Percentiles rank a stretch among this genome's conserved stretches.
Evolutionary conservation across 176 grass and related monocot species (phyloP).

Genomic region (Aegilops speltoides): DNA sequence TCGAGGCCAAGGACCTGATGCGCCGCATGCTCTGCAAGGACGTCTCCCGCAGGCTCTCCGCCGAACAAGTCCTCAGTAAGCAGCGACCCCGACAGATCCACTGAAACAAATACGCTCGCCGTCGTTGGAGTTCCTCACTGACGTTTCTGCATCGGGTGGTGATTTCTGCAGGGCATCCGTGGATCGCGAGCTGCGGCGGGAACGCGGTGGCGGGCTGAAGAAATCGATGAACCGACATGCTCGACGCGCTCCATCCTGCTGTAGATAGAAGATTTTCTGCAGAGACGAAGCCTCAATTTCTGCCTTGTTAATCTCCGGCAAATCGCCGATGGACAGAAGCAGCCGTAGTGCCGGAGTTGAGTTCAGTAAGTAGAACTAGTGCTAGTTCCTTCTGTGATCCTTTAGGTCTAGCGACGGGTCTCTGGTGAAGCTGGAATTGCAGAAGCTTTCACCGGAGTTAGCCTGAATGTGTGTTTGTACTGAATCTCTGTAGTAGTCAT

Average conservation of each 20-base stretch:
- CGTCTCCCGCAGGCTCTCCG: slow-evolving; percentile 57
- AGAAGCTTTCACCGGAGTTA: neutral
- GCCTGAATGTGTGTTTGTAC: neutral
- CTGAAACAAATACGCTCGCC: neutral
- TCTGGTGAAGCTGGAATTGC: neutral
- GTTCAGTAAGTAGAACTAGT: neutral
- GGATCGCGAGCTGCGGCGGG: slow-evolving; percentile 50
- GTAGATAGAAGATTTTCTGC: neutral
- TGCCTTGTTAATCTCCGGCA: neutral
- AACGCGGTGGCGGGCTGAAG: slow-evolving; percentile 4
- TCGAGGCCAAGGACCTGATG: slow-evolving; percentile 69
- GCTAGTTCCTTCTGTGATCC: neutral
- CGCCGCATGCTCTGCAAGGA: slow-evolving; percentile 81
- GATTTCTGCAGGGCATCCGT: slow-evolving; percentile 48
- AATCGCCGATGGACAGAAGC: neutral
- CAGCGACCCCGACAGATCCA: too few relatives aligned
- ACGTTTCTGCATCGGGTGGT: neutral
- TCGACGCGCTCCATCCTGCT: neutral
- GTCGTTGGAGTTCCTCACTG: neutral
- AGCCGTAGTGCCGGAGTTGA: neutral
- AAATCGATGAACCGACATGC: neutral
- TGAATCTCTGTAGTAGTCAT: neutral
- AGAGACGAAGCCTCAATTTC: neutral
- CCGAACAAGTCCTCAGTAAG: slow-evolving; percentile 69
- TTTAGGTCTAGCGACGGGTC: neutral